Conservation (phyloP, 106 monocot species). For the Ottelia alismoides region DNA sequence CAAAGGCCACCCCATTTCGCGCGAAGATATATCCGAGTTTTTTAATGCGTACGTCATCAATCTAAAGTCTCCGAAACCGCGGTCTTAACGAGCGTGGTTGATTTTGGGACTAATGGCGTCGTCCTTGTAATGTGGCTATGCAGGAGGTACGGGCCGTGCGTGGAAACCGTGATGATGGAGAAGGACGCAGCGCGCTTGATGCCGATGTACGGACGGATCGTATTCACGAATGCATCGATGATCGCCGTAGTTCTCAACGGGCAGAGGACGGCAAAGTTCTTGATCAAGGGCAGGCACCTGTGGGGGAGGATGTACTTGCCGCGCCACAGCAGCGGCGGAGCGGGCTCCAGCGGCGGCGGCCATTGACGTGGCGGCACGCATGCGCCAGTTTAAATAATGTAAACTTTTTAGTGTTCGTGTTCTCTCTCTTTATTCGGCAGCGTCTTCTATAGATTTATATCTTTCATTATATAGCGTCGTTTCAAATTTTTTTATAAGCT, state of each 20-base stretch:
- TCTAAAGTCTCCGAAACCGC: too few relatives aligned
- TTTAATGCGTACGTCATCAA: constrained; percentile 6
- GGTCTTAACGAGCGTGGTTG: too few relatives aligned
- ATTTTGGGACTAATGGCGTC: too few relatives aligned
- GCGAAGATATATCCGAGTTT: constrained; percentile 7
- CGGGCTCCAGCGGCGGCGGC: too few relatives aligned
- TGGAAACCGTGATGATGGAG: constrained; percentile 19
- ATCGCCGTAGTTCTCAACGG: constrained; percentile 14
- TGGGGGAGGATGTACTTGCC: constrained; percentile 22
- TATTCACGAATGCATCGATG: constrained; percentile 8
- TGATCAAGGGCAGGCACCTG: constrained; percentile 16
- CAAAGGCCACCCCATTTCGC: constrained; percentile 8
- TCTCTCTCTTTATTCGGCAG: too few relatives aligned
- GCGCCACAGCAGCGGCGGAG: too few relatives aligned
- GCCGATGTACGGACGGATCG: constrained; percentile 18
- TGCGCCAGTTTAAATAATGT: too few relatives aligned
- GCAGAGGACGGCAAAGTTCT: constrained; percentile 12
- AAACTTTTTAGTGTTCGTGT: too few relatives aligned
- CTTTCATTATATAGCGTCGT: too few relatives aligned
- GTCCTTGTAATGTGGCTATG: not conserved
- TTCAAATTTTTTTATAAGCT: too few relatives aligned
- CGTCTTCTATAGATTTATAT: too few relatives aligned
- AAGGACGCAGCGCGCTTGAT: not conserved
- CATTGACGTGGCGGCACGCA: too few relatives aligned
- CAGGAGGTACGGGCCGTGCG: constrained; percentile 13